Evolutionary conservation across 805 yeast genomes (phyloP).

Genomic region (Candida saitoana): DNA sequence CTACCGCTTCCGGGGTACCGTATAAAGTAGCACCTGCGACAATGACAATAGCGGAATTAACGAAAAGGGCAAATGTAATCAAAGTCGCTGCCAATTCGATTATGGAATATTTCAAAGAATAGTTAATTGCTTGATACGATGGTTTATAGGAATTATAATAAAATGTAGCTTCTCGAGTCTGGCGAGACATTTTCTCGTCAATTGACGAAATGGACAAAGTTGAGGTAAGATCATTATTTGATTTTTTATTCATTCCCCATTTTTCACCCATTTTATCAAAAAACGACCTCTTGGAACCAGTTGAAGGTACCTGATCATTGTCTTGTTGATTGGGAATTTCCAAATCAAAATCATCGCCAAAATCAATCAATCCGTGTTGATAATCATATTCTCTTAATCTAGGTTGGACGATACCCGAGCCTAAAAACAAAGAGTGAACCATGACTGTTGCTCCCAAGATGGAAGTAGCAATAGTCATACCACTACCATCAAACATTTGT

Average conservation of each 20-base stretch:
- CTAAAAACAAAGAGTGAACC: conserved; percentile 49
- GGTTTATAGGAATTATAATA: conserved; percentile 57
- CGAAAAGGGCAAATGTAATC: conserved; percentile 78
- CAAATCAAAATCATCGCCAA: conserved; percentile 15
- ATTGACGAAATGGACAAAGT: background rate
- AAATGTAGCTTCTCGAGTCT: conserved; percentile 22
- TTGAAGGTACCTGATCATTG: no score
- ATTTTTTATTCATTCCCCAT: no score
- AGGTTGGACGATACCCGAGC: conserved; percentile 48
- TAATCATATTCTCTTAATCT: conserved; percentile 44
- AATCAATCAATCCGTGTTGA: conserved; percentile 27
- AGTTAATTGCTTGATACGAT: conserved; percentile 63
- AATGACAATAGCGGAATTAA: conserved; percentile 77
- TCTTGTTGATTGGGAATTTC: no score
- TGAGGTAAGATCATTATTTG: no score
- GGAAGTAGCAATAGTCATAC: conserved; percentile 45
- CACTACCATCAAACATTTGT: conserved; percentile 38
- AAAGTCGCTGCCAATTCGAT: conserved; percentile 67
- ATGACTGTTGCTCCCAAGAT: conserved; percentile 50
- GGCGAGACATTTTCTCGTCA: conserved; percentile 8
- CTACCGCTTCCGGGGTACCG: conserved; percentile 64
- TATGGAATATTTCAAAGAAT: conserved; percentile 69
- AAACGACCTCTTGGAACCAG: no score
- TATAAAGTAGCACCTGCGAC: conserved; percentile 78
- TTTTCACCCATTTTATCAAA: no score